These are phyloP conservation scores for Rutstroemia sp. DNA, from an alignment of 2,329 filamentous ascomycete species.

Conservation along the genomic window DNA sequence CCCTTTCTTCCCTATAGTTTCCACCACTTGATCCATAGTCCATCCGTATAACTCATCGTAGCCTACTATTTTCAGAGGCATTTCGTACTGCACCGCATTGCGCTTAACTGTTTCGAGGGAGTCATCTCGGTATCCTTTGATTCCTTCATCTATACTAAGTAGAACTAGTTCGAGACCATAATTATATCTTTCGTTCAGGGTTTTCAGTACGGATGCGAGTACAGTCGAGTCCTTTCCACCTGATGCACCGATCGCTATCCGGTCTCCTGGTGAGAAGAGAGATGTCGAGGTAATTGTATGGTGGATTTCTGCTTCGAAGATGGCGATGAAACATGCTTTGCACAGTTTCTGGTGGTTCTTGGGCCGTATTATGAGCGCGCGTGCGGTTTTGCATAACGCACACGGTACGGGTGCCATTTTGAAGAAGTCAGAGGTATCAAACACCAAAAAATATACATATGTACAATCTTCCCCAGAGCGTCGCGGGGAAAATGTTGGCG, in stretches of 20 bases:
- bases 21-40: constrained; percentile 99
- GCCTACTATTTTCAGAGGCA: constrained; percentile 85
- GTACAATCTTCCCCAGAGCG: not conserved
- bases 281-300: constrained; percentile 77
- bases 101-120: constrained; percentile 93
- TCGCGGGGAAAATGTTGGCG: constrained; percentile 7
- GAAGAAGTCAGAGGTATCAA: not conserved
- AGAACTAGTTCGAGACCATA: constrained; percentile 83
- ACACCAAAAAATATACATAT: not conserved
- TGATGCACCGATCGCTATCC: constrained; percentile 88
- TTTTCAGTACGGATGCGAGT: constrained; percentile 88
- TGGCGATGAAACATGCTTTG: constrained; percentile 74
- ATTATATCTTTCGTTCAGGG: constrained; percentile 79
- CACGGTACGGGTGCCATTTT: constrained; percentile 68
- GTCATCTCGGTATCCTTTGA: constrained; percentile 94
- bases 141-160: constrained; percentile 92
- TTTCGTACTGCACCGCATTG: constrained; percentile 83
- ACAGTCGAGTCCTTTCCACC: constrained; percentile 98
- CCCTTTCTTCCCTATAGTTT: constrained; percentile 92
- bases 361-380: constrained; percentile 84
- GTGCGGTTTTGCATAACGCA: constrained; percentile 64
- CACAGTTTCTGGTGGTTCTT: constrained; percentile 95
- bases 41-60: constrained; percentile 94
- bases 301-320: constrained; percentile 92
- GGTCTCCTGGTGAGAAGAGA: constrained; percentile 80